Conservation (phyloP, 2,329 filamentous ascomycete species). For the Escovopsis weberi region DNA sequence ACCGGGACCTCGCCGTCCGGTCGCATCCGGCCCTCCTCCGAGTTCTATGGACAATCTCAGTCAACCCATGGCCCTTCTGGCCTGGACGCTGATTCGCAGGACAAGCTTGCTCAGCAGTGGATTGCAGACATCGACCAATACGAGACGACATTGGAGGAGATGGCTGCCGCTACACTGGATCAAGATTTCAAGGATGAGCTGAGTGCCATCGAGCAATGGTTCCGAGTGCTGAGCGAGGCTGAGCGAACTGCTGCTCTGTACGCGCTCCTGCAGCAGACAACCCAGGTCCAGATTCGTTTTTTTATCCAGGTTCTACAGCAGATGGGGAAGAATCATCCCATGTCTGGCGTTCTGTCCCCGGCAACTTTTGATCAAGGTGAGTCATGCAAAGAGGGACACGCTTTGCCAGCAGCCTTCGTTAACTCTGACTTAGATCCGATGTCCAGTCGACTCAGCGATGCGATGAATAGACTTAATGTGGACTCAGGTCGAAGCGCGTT, state of each 20-base stretch:
- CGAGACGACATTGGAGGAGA: constrained; percentile 95
- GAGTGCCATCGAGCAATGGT: constrained; percentile 99
- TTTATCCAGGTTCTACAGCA: constrained; percentile 98
- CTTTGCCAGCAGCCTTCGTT: constrained; percentile 5
- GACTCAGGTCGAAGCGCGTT: constrained; percentile 80
- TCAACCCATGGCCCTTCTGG: constrained; percentile 52
- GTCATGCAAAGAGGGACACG: constrained; percentile 8
- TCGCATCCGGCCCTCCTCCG: constrained; percentile 85
- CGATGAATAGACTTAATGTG: constrained; percentile 88
- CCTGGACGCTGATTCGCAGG: constrained; percentile 65
- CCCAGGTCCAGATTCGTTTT: constrained; percentile 96
- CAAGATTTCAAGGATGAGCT: constrained; percentile 99
- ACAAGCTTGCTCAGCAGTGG: constrained; percentile 95
- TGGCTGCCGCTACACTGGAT: constrained; percentile 95
- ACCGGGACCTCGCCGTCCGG: constrained; percentile 49
- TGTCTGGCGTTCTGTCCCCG: constrained; percentile 89
- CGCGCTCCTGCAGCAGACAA: constrained; percentile 92
- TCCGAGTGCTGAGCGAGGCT: constrained; percentile 89
- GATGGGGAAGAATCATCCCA: constrained; percentile 96
- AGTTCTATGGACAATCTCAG: constrained; percentile 74
- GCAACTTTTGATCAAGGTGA: constrained; percentile 93
- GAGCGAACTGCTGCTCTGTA: constrained; percentile 93
- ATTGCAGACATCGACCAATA: constrained; percentile 98
- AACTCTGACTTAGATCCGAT: constrained; percentile 57
- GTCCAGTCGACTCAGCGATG: constrained; percentile 89